Percentiles rank a stretch among this genome's conserved stretches.
Evolutionary conservation across 129 eudicot species (phyloP).

Genomic region (Tagetes patula): DNA sequence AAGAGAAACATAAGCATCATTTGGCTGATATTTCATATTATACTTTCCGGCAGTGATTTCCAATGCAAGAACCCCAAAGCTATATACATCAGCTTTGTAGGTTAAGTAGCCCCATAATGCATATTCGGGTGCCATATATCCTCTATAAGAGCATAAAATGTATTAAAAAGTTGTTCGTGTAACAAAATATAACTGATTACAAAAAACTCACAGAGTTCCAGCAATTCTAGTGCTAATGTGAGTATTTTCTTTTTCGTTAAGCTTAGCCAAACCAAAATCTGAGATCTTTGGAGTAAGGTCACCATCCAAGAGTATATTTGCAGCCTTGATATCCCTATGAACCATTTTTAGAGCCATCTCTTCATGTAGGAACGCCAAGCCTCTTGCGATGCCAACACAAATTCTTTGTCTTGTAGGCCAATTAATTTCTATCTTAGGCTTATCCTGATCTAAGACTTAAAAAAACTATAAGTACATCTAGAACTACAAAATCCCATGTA

Average conservation of each 20-base stretch:
- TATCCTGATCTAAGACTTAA: too few species aligned
- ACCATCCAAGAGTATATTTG: conserved; percentile 64
- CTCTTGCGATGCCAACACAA: conserved; percentile 62
- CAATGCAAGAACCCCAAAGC: conserved; percentile 63
- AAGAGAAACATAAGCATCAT: conserved; percentile 48
- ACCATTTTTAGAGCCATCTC: conserved; percentile 67
- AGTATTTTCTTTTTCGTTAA: conserved; percentile 65
- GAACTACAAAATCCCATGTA: too few species aligned
- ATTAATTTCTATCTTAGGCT: conserved; percentile 26
- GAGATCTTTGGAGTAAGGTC: conserved; percentile 62
- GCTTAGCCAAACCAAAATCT: conserved; percentile 74
- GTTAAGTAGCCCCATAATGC: too few species aligned
- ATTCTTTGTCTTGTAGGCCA: conserved; percentile 64
- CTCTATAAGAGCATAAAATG: too few species aligned
- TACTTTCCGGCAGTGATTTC: conserved; percentile 61
- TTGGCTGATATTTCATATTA: conserved; percentile 46
- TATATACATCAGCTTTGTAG: conserved; percentile 60
- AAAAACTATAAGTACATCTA: too few species aligned
- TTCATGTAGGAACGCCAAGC: conserved; percentile 67
- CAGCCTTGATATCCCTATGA: conserved; percentile 71
- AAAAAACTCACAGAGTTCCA: conserved; percentile 61
- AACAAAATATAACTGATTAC: background rate
- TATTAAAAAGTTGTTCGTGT: too few species aligned
- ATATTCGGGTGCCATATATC: too few species aligned
- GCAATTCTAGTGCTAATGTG: conserved; percentile 71